Evolutionary conservation across 208 protist genomes (phyloP), one percentile per base, ranked within the genome.

Genomic region (Tritrichomonas foetus): DNA sequence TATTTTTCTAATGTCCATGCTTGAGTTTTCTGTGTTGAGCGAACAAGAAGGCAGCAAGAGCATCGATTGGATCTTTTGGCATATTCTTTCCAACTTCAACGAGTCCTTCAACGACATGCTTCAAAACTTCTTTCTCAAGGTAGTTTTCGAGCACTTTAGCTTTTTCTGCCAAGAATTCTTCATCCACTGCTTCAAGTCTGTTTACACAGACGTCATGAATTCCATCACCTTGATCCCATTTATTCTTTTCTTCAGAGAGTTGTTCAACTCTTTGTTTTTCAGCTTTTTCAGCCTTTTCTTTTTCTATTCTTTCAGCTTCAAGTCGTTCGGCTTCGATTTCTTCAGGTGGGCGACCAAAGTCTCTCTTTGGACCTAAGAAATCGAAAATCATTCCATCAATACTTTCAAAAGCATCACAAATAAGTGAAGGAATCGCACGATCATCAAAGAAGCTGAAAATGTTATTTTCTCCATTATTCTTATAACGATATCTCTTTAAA

Each of bases 401-500:
- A 20, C 3, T 33, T 39, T 57, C 25, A 36, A 89, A 57, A 55
- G 78, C 78, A 33, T 44, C 11, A 27, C 44, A 44, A 39, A 89
- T 89, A 0, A 89, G 33, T 16, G 47, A 39, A 33, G 78, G 25
- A 16, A 89, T 89, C 8, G 44, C 44, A n/a, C 47, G 44, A 49
- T 89, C 78, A 89, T 89, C 78, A n/a, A 89, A 89, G n/a, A 89
- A 89, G 14, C 57, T 57, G 27, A 89, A 89, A 27, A 89, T 36
- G 30, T 89, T 47, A 53, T 89, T 33, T 61, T 89, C 78, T 2
- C 41, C 78, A 13, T 89, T 33, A 39, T 89, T 89, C 39, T 44
- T 33, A 0, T 50, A 22, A 20, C 78, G 25, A 49, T 89, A 89
- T 39, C 47, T 53, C 30, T 33, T 89, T 0, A 89, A 20, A 57